Evolutionary conservation across 2,329 filamentous ascomycete species (phyloP).

Genomic region (Arachnopeziza araneosa): DNA sequence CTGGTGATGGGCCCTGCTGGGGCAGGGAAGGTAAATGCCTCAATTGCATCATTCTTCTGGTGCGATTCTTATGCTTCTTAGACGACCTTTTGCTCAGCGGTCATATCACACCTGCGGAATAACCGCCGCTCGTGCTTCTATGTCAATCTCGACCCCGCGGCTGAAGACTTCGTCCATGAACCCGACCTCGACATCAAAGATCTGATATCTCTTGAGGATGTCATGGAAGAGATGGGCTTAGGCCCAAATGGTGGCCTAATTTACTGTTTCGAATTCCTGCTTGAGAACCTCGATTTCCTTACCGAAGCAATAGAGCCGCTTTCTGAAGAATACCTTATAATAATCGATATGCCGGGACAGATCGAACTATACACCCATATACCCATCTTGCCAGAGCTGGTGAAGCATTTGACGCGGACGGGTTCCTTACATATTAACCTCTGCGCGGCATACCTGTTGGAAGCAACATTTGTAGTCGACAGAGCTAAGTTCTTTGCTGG

Average conservation of each 20-base stretch:
- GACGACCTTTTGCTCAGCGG: conserved; percentile 89
- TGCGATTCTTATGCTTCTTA: conserved; percentile 30
- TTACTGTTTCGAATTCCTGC: conserved; percentile 93
- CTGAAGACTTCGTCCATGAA: conserved; percentile 84
- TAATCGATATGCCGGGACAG: conserved; percentile 98
- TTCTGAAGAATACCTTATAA: conserved; percentile 92
- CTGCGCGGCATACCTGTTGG: conserved; percentile 89
- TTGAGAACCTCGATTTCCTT: conserved; percentile 91
- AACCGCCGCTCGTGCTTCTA: conserved; percentile 94
- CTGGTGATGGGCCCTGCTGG: conserved; percentile 96
- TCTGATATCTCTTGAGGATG: conserved; percentile 86
- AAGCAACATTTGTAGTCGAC: conserved; percentile 93
- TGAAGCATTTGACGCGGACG: conserved; percentile 71
- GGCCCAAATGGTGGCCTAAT: conserved; percentile 91
- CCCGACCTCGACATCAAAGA: conserved; percentile 95
- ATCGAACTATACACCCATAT: conserved; percentile 98
- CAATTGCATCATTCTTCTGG: conserved; percentile 2
- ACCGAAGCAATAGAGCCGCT: conserved; percentile 77
- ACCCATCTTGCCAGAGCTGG: conserved; percentile 79
- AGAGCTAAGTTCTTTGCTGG: conserved; percentile 96
- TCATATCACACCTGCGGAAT: conserved; percentile 88
- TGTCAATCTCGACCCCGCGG: conserved; percentile 95
- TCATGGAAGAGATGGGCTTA: conserved; percentile 90
- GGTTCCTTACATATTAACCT: conserved; percentile 84
- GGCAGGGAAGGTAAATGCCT: conserved; percentile 69